phyloP scores from a whole-genome alignment of 1,139 yeast genomes.

The Candida albicans region DNA sequence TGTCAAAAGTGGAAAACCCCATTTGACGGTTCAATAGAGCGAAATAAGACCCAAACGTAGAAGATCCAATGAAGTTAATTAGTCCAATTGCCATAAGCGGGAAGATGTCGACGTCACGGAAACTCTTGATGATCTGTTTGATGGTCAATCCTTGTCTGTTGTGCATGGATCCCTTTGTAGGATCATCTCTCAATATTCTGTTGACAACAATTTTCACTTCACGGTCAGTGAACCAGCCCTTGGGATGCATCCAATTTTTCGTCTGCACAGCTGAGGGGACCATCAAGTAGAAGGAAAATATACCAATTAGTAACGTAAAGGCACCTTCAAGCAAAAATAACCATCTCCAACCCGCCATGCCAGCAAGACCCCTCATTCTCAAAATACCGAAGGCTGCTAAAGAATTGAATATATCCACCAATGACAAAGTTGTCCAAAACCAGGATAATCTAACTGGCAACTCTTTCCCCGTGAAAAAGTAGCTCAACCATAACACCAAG shows the following conservation, averaged over 20 bases:
- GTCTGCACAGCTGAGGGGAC: constrained; percentile 61
- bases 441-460: constrained; percentile 26
- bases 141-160: constrained; percentile 56
- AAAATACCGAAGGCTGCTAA: constrained; percentile 37
- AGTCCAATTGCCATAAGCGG: constrained; percentile 57
- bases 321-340: constrained; percentile 64
- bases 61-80: constrained; percentile 43
- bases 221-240: constrained; percentile 64
- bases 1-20: constrained; percentile 56
- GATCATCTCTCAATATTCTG: constrained; percentile 65
- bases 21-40: constrained; percentile 40
- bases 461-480: constrained; percentile 30
- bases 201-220: constrained; percentile 66
- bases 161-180: constrained; percentile 26
- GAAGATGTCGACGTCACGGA: constrained; percentile 57
- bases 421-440: constrained; percentile 17
- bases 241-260: constrained; percentile 47
- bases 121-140: constrained; percentile 37
- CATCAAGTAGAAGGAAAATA: constrained; percentile 54
- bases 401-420: constrained; percentile 35
- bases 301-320: constrained; percentile 55
- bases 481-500: constrained; percentile 26
- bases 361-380: constrained; percentile 27
- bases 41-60: constrained; percentile 32
- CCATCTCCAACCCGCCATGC: constrained; percentile 60